Conservation (phyloP, 495 filamentous ascomycete genomes). For the Bathelium albidoporum region DNA sequence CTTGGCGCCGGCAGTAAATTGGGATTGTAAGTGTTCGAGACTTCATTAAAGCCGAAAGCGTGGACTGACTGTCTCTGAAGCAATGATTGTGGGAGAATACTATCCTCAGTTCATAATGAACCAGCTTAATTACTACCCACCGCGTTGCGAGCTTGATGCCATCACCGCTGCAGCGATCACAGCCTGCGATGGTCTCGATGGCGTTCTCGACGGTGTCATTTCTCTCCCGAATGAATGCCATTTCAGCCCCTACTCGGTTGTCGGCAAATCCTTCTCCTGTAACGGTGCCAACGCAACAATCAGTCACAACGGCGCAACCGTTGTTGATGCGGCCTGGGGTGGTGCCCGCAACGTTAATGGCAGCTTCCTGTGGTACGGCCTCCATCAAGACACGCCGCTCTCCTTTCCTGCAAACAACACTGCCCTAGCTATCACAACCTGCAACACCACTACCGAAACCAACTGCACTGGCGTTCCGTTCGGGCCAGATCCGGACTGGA, state of each 20-base stretch:
- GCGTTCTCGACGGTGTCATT: slow-evolving; percentile 24
- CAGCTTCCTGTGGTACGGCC: not conserved
- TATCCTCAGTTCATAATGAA: slow-evolving; percentile 13
- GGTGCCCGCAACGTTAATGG: not conserved
- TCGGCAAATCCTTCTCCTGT: slow-evolving; percentile 15
- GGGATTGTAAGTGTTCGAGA: slow-evolving; percentile 9
- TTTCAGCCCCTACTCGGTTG: slow-evolving; percentile 16
- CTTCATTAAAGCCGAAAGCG: not conserved
- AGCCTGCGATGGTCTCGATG: slow-evolving; percentile 34
- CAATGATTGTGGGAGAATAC: not conserved
- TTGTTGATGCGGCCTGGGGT: not conserved
- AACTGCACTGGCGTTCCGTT: slow-evolving; percentile 10
- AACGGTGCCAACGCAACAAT: not conserved
- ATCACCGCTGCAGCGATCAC: slow-evolving; percentile 23
- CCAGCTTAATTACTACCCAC: slow-evolving; percentile 15
- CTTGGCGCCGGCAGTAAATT: slow-evolving; percentile 30
- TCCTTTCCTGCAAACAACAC: not conserved
- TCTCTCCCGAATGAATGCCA: slow-evolving; percentile 24
- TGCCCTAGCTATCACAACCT: not conserved
- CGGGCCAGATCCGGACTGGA: slow-evolving; percentile 11
- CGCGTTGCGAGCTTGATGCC: slow-evolving; percentile 23
- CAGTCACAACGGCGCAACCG: not conserved
- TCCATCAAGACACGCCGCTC: not conserved
- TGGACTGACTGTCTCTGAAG: not conserved
- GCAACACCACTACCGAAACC: not conserved